Evolutionary conservation across 1,284 basidiomycete genomes (phyloP).

Genomic region (Trametes sp.): DNA sequence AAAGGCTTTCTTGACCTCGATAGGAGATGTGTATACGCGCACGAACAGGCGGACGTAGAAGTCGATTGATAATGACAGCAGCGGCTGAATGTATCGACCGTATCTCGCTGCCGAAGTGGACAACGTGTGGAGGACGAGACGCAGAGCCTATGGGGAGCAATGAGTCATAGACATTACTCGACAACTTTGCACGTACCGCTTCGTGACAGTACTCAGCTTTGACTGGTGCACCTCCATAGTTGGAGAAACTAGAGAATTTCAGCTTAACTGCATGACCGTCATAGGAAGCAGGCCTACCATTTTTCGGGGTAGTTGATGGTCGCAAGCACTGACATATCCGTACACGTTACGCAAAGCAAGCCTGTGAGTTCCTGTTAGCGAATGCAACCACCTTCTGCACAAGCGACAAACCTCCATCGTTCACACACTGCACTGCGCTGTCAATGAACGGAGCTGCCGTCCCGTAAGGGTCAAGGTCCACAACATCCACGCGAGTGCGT

Average conservation of each 20-base stretch:
- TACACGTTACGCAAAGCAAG: slow-evolving; percentile 95
- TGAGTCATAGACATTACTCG: too few relatives aligned
- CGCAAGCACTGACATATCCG: slow-evolving; percentile 93
- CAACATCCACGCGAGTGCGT: slow-evolving; percentile 84
- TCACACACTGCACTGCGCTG: slow-evolving; percentile 91
- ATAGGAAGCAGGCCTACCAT: too few relatives aligned
- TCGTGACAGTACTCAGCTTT: slow-evolving; percentile 97
- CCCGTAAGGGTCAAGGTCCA: slow-evolving; percentile 98
- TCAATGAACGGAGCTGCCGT: slow-evolving; percentile 98
- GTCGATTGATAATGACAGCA: slow-evolving; percentile 96
- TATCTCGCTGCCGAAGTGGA: slow-evolving; percentile 91
- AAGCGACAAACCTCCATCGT: slow-evolving; percentile 77
- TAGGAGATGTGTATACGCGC: slow-evolving; percentile 75
- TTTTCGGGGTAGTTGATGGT: slow-evolving; percentile 97
- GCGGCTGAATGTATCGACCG: slow-evolving; percentile 89
- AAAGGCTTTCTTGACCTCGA: slow-evolving; percentile 88
- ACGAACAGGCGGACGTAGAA: slow-evolving; percentile 97
- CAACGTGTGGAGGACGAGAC: slow-evolving; percentile 88
- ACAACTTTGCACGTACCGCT: slow-evolving; percentile 63
- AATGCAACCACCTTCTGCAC: background rate
- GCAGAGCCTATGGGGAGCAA: slow-evolving; percentile 74
- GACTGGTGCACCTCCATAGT: slow-evolving; percentile 94
- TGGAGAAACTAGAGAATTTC: slow-evolving; percentile 73
- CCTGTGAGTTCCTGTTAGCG: slow-evolving; percentile 53
- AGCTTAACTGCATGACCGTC: background rate